Evolutionary conservation across 306 rosid species (phyloP).

Genomic region (Vigna unguiculata): DNA sequence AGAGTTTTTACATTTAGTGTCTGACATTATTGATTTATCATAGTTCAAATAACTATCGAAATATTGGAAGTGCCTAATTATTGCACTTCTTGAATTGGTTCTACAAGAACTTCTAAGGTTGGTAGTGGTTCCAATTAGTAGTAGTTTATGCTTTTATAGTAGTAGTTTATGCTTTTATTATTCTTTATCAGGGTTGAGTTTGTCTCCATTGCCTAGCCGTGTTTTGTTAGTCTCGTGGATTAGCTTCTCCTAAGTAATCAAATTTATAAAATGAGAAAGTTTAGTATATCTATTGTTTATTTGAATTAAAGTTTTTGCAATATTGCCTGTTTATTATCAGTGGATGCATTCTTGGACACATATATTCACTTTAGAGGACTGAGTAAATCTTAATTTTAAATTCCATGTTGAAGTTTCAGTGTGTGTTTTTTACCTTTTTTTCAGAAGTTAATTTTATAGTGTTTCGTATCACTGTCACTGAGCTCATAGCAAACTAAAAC

Average conservation of each 20-base stretch:
- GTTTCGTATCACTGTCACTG: neutral
- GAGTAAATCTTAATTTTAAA: neutral
- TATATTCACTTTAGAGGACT: neutral
- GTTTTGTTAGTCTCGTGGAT: too few relatives aligned
- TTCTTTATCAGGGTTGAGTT: too few relatives aligned
- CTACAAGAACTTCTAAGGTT: neutral
- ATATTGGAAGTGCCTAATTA: neutral
- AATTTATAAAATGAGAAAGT: neutral
- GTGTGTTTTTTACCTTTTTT: slow-evolving; percentile 13
- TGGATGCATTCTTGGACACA: neutral
- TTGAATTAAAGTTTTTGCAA: neutral
- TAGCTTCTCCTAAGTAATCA: neutral
- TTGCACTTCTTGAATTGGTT: too few relatives aligned
- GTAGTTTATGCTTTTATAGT: slow-evolving; percentile 11
- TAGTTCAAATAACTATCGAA: slow-evolving; percentile 3
- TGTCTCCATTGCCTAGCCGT: too few relatives aligned
- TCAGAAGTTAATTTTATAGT: slow-evolving; percentile 11
- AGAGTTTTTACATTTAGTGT: too few relatives aligned
- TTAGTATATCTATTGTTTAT: neutral
- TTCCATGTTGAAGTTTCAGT: slow-evolving; percentile 19
- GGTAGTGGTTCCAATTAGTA: neutral
- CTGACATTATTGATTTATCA: too few relatives aligned
- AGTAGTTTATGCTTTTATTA: neutral
- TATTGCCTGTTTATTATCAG: neutral
- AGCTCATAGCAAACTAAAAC: neutral